A percentile compares a stretch with the other conserved stretches of the same genome.
These are phyloP conservation scores for Xylaria hypoxylon DNA, from an alignment of 2,329 filamentous ascomycete species.

Conservation along the genomic window DNA sequence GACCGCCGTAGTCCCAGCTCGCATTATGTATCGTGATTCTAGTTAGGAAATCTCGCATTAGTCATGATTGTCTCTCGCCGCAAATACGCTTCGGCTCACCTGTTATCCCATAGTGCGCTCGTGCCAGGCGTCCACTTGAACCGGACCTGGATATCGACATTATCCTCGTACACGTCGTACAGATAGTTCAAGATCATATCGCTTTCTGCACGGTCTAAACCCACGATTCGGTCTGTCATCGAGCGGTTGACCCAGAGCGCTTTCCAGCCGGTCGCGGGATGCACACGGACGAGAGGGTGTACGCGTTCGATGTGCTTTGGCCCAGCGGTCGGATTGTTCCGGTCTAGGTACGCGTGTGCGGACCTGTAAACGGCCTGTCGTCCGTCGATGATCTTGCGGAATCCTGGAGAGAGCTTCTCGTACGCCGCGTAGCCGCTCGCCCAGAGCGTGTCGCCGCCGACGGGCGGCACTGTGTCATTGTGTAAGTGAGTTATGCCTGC, in stretches of 20 bases:
- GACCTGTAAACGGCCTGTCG: slow-evolving; percentile 72
- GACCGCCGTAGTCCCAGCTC: slow-evolving; percentile 78
- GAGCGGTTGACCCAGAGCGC: slow-evolving; percentile 77
- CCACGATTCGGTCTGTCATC: slow-evolving; percentile 76
- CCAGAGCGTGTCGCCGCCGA: slow-evolving; percentile 80
- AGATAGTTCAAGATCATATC: slow-evolving; percentile 75
- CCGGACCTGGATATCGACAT: slow-evolving; percentile 77
- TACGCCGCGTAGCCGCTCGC: slow-evolving; percentile 77
- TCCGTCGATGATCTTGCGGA: slow-evolving; percentile 78
- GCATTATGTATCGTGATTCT: slow-evolving; percentile 80
- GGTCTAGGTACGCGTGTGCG: slow-evolving; percentile 75
- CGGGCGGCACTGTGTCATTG: slow-evolving; percentile 73
- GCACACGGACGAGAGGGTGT: slow-evolving; percentile 76
- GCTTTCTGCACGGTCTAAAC: slow-evolving; percentile 75
- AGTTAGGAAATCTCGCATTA: not conserved
- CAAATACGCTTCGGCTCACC: slow-evolving; percentile 53
- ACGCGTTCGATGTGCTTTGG: slow-evolving; percentile 74
- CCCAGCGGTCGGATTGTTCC: slow-evolving; percentile 68
- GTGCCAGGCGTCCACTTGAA: slow-evolving; percentile 77
- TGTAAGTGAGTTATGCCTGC: slow-evolving; percentile 77
- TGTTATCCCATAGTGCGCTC: slow-evolving; percentile 78
- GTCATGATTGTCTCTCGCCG: not conserved
- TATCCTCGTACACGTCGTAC: slow-evolving; percentile 75
- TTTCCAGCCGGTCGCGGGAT: slow-evolving; percentile 81
- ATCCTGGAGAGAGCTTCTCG: slow-evolving; percentile 76